These are phyloP conservation scores for Aspergillus sergii DNA, from an alignment of 2,329 filamentous ascomycete species.

Conservation along the genomic window DNA sequence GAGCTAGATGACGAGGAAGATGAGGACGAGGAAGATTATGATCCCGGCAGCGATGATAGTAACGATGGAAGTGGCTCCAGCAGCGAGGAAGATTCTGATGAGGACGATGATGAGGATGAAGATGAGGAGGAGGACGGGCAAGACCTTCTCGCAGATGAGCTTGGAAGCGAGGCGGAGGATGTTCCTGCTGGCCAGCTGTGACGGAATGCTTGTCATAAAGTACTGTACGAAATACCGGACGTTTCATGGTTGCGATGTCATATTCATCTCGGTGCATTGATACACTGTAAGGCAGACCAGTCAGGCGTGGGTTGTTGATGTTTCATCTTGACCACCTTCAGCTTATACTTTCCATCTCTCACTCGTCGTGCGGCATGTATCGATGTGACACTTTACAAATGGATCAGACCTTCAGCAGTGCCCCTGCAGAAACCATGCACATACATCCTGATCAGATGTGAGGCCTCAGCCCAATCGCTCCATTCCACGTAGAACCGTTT, in stretches of 20 bases:
- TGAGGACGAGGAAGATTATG: slow-evolving; percentile 54
- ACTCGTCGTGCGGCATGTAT: neutral
- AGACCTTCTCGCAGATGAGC: slow-evolving; percentile 44
- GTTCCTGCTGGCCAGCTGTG: slow-evolving; percentile 34
- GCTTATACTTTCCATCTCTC: neutral
- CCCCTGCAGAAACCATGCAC: slow-evolving; percentile 1
- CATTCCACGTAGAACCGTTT: slow-evolving; percentile 10
- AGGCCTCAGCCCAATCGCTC: neutral
- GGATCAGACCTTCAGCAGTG: neutral
- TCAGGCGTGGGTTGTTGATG: neutral
- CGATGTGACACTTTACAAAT: neutral
- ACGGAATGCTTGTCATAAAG: slow-evolving; percentile 7
- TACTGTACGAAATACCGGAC: neutral
- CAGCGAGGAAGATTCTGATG: slow-evolving; percentile 45
- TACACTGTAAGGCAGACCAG: neutral
- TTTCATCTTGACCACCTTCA: neutral
- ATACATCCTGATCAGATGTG: neutral
- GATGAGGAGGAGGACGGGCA: slow-evolving; percentile 33
- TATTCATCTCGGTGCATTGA: neutral
- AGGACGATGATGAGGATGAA: slow-evolving; percentile 41
- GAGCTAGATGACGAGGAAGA: slow-evolving; percentile 53
- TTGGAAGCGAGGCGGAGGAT: slow-evolving; percentile 49
- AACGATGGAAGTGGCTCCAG: slow-evolving; percentile 51
- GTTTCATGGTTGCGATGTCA: neutral
- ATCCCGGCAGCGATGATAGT: slow-evolving; percentile 52